phyloP scores from a whole-genome alignment of 805 yeast genomes.

The Ogataea nakhonphanomensis region DNA sequence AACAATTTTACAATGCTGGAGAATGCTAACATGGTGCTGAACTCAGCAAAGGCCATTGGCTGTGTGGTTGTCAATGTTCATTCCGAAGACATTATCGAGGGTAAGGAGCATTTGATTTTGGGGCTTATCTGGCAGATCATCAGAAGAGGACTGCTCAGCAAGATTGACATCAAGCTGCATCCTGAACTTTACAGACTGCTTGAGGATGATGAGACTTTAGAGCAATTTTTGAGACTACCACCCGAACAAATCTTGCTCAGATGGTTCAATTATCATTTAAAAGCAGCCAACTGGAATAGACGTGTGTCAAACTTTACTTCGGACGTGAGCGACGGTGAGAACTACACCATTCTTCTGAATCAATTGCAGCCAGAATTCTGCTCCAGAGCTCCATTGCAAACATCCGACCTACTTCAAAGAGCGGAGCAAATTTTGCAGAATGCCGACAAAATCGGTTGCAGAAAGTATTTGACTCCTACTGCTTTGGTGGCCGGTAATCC shows the following conservation, averaged over 20 bases:
- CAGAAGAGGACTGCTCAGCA: constrained; percentile 89
- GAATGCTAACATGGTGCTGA: constrained; percentile 95
- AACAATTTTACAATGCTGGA: constrained; percentile 95
- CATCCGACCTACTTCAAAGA: constrained; percentile 66
- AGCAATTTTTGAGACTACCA: constrained; percentile 92
- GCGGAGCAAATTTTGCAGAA: constrained; percentile 84
- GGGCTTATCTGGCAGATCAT: constrained; percentile 97
- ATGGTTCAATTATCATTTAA: constrained; percentile 96
- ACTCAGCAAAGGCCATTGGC: constrained; percentile 98
- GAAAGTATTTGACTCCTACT: constrained; percentile 92
- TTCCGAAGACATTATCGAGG: constrained; percentile 89
- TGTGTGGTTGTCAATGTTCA: constrained; percentile 97
- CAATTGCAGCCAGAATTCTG: constrained; percentile 85
- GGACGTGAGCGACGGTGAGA: constrained; percentile 93
- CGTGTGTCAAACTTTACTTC: constrained; percentile 80
- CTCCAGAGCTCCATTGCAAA: constrained; percentile 78
- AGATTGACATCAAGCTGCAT: constrained; percentile 92
- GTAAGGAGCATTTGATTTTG: constrained; percentile 85
- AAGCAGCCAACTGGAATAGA: constrained; percentile 86
- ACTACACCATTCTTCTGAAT: constrained; percentile 82
- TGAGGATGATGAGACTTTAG: constrained; percentile 95
- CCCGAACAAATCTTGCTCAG: constrained; percentile 96
- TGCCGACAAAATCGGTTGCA: constrained; percentile 88
- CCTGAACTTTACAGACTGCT: constrained; percentile 93
- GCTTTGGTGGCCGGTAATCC: constrained; percentile 96